Evolutionary conservation across 2,329 filamentous ascomycete species (phyloP).

Genomic region (Stemphylium vesicarium): DNA sequence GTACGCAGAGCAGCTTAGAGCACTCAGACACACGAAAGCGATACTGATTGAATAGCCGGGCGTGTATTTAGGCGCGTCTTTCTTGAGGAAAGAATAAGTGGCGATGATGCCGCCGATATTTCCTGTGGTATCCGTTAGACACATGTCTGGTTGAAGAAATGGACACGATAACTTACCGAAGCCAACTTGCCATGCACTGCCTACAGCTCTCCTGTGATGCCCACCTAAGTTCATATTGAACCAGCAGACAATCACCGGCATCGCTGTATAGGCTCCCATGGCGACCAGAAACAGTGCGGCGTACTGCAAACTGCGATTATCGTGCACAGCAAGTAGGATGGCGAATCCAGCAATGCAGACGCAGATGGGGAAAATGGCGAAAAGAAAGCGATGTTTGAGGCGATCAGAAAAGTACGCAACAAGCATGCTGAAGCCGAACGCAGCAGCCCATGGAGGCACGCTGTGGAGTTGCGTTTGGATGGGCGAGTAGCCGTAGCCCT

Average conservation of each 20-base stretch:
- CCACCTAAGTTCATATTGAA: slow-evolving; percentile 63
- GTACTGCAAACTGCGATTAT: slow-evolving; percentile 73
- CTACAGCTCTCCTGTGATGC: slow-evolving; percentile 58
- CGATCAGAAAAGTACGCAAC: slow-evolving; percentile 76
- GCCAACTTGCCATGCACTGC: slow-evolving; percentile 58
- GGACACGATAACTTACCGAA: slow-evolving; percentile 1
- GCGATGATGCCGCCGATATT: slow-evolving; percentile 61
- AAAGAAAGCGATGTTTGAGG: slow-evolving; percentile 74
- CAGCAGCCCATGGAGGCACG: slow-evolving; percentile 69
- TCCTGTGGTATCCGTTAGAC: slow-evolving; percentile 42
- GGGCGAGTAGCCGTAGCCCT: slow-evolving; percentile 57
- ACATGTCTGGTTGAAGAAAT: background rate
- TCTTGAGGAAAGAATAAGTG: slow-evolving; percentile 56
- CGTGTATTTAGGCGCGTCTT: slow-evolving; percentile 71
- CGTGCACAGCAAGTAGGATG: slow-evolving; percentile 74
- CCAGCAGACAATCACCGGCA: slow-evolving; percentile 76
- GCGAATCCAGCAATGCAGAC: slow-evolving; percentile 76
- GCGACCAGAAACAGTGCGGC: slow-evolving; percentile 82
- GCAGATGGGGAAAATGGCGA: slow-evolving; percentile 71
- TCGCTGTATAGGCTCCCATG: slow-evolving; percentile 81
- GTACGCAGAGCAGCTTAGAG: slow-evolving; percentile 66
- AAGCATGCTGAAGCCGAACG: slow-evolving; percentile 80
- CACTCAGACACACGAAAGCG: slow-evolving; percentile 73
- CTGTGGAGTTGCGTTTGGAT: slow-evolving; percentile 62
- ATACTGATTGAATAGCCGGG: slow-evolving; percentile 80